Evolutionary conservation across 1,139 yeast genomes (phyloP).

Genomic region (Zhuliangozyma blackwelliae): DNA sequence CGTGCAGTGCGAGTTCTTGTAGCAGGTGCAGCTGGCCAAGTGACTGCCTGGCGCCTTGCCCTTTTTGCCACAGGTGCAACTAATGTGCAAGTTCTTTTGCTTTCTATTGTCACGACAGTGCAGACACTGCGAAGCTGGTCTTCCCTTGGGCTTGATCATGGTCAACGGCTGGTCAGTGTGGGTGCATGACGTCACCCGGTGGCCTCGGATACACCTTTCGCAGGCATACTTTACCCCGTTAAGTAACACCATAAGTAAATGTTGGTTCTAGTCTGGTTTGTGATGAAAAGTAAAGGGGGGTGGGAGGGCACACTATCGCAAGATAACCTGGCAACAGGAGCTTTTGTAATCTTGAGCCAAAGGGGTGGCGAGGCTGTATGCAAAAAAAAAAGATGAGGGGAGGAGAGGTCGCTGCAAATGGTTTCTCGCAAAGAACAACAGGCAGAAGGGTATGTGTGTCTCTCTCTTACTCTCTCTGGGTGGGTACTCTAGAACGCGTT

Average conservation of each 20-base stretch:
- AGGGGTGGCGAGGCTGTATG: too few species aligned
- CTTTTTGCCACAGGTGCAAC: slow-evolving; percentile 69
- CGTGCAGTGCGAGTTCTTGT: slow-evolving; percentile 53
- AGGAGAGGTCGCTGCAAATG: too few species aligned
- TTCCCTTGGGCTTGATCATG: slow-evolving; percentile 92
- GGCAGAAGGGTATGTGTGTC: too few species aligned
- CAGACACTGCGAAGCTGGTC: slow-evolving; percentile 89
- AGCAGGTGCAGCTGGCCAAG: slow-evolving; percentile 52
- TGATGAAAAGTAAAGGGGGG: too few species aligned
- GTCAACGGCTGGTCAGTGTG: slow-evolving; percentile 88
- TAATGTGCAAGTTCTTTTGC: slow-evolving; percentile 61
- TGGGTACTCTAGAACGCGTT: too few species aligned
- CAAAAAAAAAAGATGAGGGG: too few species aligned
- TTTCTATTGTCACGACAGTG: slow-evolving; percentile 84
- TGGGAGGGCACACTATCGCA: too few species aligned
- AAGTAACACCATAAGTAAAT: slow-evolving; percentile 64
- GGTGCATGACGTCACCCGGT: slow-evolving; percentile 87
- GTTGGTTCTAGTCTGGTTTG: too few species aligned
- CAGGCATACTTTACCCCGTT: slow-evolving; percentile 96
- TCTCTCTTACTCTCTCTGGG: too few species aligned
- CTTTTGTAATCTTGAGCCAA: too few species aligned
- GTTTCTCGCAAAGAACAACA: too few species aligned
- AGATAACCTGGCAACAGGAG: too few species aligned
- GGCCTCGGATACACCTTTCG: slow-evolving; percentile 94
- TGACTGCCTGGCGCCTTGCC: slow-evolving; percentile 44